Percentiles rank a stretch among this genome's conserved stretches.
phyloP scores from a whole-genome alignment of 208 protist species.

The Borovskyia barvae region DNA sequence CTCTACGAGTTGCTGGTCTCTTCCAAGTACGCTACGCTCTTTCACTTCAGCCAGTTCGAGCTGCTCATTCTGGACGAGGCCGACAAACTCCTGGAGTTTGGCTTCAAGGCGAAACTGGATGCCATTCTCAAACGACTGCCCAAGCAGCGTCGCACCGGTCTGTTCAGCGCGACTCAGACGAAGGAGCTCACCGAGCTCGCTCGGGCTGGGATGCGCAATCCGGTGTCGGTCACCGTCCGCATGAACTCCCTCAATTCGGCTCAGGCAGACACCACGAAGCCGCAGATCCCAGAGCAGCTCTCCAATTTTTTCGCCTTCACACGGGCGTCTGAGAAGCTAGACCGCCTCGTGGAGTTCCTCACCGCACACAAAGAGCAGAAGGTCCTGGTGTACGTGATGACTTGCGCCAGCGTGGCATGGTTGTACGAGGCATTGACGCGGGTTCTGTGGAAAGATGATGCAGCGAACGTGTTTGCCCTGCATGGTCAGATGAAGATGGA shows the following conservation, averaged over 20 bases:
- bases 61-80: constrained; percentile 93
- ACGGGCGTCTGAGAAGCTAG: constrained; percentile 79
- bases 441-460: constrained; percentile 60
- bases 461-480: constrained; percentile 76
- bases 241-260: constrained; percentile 49
- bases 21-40: constrained; percentile 70
- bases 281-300: constrained; percentile 86
- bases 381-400: constrained; percentile 92
- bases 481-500: constrained; percentile 93
- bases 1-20: constrained; percentile 90
- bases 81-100: constrained; percentile 92
- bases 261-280: constrained; percentile 46
- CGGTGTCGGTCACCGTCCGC: constrained; percentile 85
- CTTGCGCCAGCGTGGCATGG: constrained; percentile 92
- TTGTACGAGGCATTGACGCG: constrained; percentile 69
- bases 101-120: constrained; percentile 92
- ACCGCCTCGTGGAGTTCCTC: constrained; percentile 85
- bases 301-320: constrained; percentile 87
- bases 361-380: constrained; percentile 61
- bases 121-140: constrained; percentile 86
- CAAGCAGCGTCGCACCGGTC: constrained; percentile 88
- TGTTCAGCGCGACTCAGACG: constrained; percentile 94
- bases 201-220: constrained; percentile 89
- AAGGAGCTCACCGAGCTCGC: constrained; percentile 88
- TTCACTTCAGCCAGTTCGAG: constrained; percentile 82